These are phyloP conservation scores for Bipolaris cookei DNA, from an alignment of 2,329 filamentous ascomycete species.

Conservation along the genomic window DNA sequence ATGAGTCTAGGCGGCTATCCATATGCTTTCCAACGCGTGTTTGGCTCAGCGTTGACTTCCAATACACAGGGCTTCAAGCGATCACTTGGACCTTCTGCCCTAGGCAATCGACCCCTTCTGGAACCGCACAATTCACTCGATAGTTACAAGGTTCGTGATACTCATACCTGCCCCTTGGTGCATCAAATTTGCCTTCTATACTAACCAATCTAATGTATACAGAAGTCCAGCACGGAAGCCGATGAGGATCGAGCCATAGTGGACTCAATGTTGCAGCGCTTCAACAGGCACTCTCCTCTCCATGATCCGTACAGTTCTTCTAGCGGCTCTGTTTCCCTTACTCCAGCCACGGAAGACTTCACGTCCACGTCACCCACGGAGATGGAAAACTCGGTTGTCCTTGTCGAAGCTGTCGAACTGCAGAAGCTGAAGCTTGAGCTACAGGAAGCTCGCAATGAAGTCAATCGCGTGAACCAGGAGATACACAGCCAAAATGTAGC, in stretches of 20 bases:
- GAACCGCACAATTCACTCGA: conserved; percentile 30
- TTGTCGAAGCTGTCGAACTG: conserved; percentile 63
- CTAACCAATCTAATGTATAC: conserved; percentile 43
- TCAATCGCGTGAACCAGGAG: conserved; percentile 74
- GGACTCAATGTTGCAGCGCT: conserved; percentile 74
- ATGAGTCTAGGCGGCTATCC: conserved; percentile 32
- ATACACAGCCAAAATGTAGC: conserved; percentile 68
- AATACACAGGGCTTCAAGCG: conserved; percentile 49
- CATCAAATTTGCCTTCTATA: not conserved
- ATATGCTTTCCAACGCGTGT: conserved; percentile 24
- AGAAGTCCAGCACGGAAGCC: conserved; percentile 58
- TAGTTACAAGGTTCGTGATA: conserved; percentile 41
- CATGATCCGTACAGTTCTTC: conserved; percentile 63
- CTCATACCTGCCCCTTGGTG: not conserved
- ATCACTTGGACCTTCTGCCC: conserved; percentile 48
- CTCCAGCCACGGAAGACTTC: conserved; percentile 65
- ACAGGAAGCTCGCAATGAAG: conserved; percentile 71
- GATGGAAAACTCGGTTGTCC: conserved; percentile 32
- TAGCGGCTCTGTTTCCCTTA: conserved; percentile 67
- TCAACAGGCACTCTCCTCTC: conserved; percentile 62
- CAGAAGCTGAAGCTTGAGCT: conserved; percentile 73
- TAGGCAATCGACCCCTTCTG: conserved; percentile 38
- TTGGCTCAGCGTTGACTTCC: conserved; percentile 43
- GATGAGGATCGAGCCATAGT: conserved; percentile 39
- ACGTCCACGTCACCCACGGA: conserved; percentile 39